Percentiles rank a stretch among this genome's conserved stretches.
Evolutionary conservation across 257 asterid species (phyloP).

Genomic region (Petunia secreta): DNA sequence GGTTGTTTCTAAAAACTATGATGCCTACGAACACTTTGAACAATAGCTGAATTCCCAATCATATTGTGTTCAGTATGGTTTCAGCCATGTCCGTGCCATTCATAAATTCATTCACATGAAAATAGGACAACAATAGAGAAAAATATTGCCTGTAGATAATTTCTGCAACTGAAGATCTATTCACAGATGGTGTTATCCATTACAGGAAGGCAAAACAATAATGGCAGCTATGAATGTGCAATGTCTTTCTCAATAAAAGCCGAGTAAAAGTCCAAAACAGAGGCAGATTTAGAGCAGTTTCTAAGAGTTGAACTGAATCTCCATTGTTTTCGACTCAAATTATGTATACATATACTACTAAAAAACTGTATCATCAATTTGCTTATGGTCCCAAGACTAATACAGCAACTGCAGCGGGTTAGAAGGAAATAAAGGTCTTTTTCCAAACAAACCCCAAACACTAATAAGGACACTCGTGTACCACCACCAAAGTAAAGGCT

Average conservation of each 20-base stretch:
- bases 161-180: conserved; percentile 3
- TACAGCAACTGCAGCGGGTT: background rate
- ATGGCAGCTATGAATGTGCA: background rate
- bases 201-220: background rate
- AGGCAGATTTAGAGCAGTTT: background rate
- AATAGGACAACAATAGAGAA: background rate
- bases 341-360: too few relatives aligned
- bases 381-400: too few relatives aligned
- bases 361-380: too few relatives aligned
- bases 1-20: background rate
- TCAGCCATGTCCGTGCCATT: background rate
- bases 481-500: background rate
- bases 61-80: background rate
- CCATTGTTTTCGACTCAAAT: background rate
- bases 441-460: background rate
- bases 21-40: background rate
- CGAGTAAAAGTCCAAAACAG: background rate
- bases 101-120: background rate
- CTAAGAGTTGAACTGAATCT: background rate
- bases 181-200: background rate
- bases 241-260: background rate
- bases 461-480: background rate
- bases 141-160: background rate
- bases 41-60: background rate
- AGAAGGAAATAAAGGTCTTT: background rate